Conservation (phyloP, 2,329 filamentous ascomycete species). For the Aspergillus sp. region DNA sequence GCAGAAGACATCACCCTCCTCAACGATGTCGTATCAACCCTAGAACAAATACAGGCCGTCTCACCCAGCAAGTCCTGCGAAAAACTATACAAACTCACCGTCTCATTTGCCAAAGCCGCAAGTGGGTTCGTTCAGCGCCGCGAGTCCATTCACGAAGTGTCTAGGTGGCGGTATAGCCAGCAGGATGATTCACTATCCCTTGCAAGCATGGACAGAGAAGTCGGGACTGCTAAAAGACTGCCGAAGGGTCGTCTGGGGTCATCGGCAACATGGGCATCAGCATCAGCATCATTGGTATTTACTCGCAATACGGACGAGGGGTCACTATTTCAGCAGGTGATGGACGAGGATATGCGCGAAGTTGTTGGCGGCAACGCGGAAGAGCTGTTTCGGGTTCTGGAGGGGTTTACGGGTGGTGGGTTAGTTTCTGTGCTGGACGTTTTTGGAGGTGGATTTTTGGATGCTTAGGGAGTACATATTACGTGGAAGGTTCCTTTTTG, state of each 20-base stretch:
- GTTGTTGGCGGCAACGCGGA: neutral
- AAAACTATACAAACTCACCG: neutral
- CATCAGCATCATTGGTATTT: neutral
- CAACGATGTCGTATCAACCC: conserved; percentile 14
- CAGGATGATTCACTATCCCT: neutral
- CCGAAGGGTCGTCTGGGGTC: neutral
- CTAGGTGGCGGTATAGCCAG: neutral
- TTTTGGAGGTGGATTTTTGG: neutral
- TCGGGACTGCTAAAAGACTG: neutral
- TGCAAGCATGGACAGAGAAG: neutral
- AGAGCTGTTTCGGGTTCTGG: neutral
- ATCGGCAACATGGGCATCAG: neutral
- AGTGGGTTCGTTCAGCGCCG: neutral
- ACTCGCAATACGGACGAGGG: neutral
- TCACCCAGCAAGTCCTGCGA: neutral
- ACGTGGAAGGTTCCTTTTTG: no score
- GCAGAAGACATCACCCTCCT: conserved; percentile 21
- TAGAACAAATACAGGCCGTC: neutral
- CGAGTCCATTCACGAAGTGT: neutral
- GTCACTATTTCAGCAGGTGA: neutral
- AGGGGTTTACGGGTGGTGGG: neutral
- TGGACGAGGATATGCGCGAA: neutral
- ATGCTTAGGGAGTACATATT: no score
- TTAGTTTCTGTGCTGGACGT: neutral
- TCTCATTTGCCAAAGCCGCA: neutral